These are phyloP conservation scores for Termitomyces sp. DNA, from an alignment of 768 basidiomycete genomes.

Conservation along the genomic window DNA sequence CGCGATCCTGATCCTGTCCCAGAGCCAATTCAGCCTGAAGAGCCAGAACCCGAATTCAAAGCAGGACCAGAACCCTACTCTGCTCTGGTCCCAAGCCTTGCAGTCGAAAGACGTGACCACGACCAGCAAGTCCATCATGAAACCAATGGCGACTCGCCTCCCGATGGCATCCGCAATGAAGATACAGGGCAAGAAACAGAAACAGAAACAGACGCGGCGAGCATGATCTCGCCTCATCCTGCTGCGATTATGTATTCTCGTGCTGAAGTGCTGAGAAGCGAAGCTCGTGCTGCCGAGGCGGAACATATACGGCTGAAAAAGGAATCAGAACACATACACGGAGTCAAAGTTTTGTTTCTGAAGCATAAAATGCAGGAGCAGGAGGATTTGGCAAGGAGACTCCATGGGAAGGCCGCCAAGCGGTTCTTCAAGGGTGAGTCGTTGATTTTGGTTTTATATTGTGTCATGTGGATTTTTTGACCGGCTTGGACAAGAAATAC, in stretches of 20 bases:
- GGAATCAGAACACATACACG: slow-evolving; percentile 23
- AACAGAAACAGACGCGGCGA: slow-evolving; percentile 18
- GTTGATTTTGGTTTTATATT: neutral
- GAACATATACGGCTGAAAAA: slow-evolving; percentile 20
- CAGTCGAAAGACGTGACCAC: neutral
- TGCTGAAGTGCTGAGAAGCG: slow-evolving; percentile 31
- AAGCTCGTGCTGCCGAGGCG: slow-evolving; percentile 34
- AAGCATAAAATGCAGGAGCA: slow-evolving; percentile 30
- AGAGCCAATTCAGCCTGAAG: neutral
- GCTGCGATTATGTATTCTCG: slow-evolving; percentile 23
- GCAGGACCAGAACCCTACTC: slow-evolving; percentile 4
- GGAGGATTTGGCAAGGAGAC: slow-evolving; percentile 25
- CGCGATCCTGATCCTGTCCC: slow-evolving; percentile 10
- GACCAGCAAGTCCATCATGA: neutral
- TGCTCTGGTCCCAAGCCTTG: slow-evolving; percentile 6
- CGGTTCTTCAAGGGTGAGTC: slow-evolving; percentile 38
- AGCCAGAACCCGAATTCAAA: neutral
- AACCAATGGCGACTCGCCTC: neutral
- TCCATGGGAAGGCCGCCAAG: slow-evolving; percentile 41
- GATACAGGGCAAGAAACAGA: slow-evolving; percentile 12
- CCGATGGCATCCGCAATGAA: neutral
- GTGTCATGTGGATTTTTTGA: neutral
- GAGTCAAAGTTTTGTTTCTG: slow-evolving; percentile 30
- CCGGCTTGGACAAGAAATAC: neutral
- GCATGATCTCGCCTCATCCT: slow-evolving; percentile 26